Base-by-base conservation (phyloP, 208 protist species). In the Tritrichomonas foetus region DNA sequence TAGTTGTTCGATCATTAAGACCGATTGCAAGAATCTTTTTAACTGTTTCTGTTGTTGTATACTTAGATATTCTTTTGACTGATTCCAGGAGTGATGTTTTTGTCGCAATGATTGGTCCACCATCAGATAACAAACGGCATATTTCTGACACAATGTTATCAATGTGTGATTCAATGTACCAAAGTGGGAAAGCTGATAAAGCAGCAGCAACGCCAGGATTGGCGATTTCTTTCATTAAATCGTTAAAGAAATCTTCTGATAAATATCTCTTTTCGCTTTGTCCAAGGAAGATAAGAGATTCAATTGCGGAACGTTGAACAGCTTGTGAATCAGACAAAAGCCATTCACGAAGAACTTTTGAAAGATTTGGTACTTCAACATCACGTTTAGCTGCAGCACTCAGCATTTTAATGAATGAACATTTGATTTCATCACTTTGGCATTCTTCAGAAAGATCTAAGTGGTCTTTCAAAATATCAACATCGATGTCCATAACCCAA, bases 381-480 rank as follows among this genome's bases (percentile, higher is more conserved):
- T 49, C 47, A 39, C 78, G 9, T 39, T 89, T 89, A 20, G 47
- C 47, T 16, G 78, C 78, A 89, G 78, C 78, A 0, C 41, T 36
- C 11, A 89, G 13, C 78, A 89, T 89, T 57, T 61, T 89, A 57
- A 89, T 89, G 16, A 89, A 89, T 53, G 78, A 47, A 57, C 78
- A 89, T 89, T 50, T 89, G 27, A 89, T 49, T 27, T 89, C 47
- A 39, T 89, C 78, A 30, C 44, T 89, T 57, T 89, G 41, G 41
- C 47, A 89, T 27, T 36, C 47, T n/a, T 44, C 8, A 5, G 44
- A 16, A 33, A 89, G 41, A n/a, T 57, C 47, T 27, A 89, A 50
- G 14, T 41, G 41, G 57, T 89, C 41, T 53, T 50, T 53, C 0
- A 89, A 22, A 33, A 30, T 33, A 16, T 53, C 41, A 57, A 47